phyloP scores from a whole-genome alignment of 768 basidiomycete genomes.

The Lentinula lateritia region DNA sequence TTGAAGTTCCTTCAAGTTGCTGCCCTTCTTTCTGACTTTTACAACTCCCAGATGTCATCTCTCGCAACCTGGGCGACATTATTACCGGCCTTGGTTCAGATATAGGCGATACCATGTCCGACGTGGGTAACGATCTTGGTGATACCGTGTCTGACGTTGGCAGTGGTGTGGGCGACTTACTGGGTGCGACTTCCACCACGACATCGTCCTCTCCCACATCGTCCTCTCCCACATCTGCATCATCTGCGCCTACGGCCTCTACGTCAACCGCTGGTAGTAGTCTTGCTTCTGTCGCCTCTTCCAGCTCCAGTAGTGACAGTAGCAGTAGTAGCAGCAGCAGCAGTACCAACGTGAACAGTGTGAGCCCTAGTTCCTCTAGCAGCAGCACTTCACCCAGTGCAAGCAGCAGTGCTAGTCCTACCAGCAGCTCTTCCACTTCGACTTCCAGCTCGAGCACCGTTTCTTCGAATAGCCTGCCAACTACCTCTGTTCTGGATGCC shows the following conservation, averaged over 20 bases:
- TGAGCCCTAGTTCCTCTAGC: background rate
- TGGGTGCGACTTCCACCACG: background rate
- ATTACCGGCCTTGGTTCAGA: background rate
- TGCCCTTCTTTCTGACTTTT: background rate
- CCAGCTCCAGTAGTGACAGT: background rate
- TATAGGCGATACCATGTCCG: background rate
- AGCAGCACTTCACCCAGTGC: background rate
- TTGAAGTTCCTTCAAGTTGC: background rate
- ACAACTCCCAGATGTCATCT: background rate
- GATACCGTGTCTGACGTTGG: background rate
- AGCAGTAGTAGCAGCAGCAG: background rate
- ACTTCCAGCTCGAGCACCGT: conserved; percentile 11
- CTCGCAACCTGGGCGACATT: background rate
- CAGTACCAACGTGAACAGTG: background rate
- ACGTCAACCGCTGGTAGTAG: background rate
- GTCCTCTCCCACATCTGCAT: background rate
- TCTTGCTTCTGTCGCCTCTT: background rate
- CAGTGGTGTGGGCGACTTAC: background rate
- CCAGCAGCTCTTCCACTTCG: conserved; percentile 15
- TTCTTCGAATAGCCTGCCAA: conserved; percentile 11
- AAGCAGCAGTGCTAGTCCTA: background rate
- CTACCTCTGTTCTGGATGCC: conserved; percentile 18
- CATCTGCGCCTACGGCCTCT: background rate
- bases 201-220: background rate
- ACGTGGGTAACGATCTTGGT: background rate